A percentile compares a stretch with the other conserved stretches of the same genome.
Conservation (phyloP, 208 protist genomes). For the Acanthamoeba healyi region DNA sequence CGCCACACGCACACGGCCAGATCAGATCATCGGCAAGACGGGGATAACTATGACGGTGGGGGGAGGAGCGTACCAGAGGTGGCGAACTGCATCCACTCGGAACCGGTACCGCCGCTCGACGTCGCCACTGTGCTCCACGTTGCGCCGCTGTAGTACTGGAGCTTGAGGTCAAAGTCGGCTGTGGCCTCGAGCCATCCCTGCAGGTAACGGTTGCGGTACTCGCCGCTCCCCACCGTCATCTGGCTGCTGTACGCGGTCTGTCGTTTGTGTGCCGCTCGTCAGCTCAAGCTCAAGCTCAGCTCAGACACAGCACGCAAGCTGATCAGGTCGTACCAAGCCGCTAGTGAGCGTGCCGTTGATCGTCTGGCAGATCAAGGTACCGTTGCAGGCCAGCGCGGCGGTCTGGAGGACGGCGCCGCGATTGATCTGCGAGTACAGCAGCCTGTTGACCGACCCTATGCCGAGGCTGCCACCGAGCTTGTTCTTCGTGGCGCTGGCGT, state of each 20-base stretch:
- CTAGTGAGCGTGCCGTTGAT: background rate
- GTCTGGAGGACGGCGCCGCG: background rate
- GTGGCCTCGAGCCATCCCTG: constrained; percentile 35
- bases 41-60: background rate
- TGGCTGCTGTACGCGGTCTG: background rate
- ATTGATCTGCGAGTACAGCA: constrained; percentile 10
- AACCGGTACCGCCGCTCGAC: background rate
- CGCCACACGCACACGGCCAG: too few species aligned
- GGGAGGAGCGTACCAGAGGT: background rate
- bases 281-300: too few species aligned
- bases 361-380: background rate
- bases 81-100: constrained; percentile 46
- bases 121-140: background rate
- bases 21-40: too few species aligned
- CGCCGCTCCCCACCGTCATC: background rate
- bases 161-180: background rate
- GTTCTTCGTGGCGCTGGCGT: constrained; percentile 21
- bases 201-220: background rate
- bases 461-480: background rate
- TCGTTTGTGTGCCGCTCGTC: background rate
- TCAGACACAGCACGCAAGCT: background rate
- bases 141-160: background rate
- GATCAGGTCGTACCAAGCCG: background rate
- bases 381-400: background rate
- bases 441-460: background rate